These are phyloP conservation scores for Fusarium nematophilum DNA, from an alignment of 2,329 filamentous ascomycete species.

Conservation along the genomic window DNA sequence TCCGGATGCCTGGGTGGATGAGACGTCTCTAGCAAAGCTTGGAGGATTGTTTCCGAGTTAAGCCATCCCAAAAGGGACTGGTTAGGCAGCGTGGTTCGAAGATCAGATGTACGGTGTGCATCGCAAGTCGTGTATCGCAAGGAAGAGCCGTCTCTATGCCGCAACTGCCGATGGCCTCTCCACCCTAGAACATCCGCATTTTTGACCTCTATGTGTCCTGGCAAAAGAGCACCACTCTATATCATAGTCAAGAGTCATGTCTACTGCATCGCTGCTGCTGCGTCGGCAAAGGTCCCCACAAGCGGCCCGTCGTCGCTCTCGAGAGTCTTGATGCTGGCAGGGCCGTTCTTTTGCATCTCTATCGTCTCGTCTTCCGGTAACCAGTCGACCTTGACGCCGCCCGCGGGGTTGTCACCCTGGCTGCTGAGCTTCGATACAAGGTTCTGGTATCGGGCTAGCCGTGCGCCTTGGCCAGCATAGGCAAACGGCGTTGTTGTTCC, in stretches of 20 bases:
- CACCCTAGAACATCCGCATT: not conserved
- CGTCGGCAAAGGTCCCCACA: constrained; percentile 71
- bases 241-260: not conserved
- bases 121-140: constrained; percentile 15
- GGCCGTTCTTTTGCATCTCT: constrained; percentile 56
- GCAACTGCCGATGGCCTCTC: constrained; percentile 13
- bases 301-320: constrained; percentile 56
- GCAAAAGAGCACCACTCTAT: not conserved
- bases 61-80: constrained; percentile 10
- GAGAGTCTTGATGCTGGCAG: constrained; percentile 49
- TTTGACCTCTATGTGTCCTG: constrained; percentile 4
- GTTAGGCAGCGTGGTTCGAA: constrained; percentile 12
- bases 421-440: constrained; percentile 69
- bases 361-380: constrained; percentile 62
- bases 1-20: constrained; percentile 11
- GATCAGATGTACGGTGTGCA: constrained; percentile 18
- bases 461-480: constrained; percentile 66
- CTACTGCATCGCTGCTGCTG: constrained; percentile 62
- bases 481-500: constrained; percentile 54
- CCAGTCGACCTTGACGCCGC: constrained; percentile 66
- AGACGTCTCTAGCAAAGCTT: constrained; percentile 2
- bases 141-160: constrained; percentile 1
- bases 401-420: constrained; percentile 53
- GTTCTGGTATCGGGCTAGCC: constrained; percentile 69
- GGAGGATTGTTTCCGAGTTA: constrained; percentile 6